Conservation (phyloP, 75 land plant species). For the Larix kaempferi region DNA sequence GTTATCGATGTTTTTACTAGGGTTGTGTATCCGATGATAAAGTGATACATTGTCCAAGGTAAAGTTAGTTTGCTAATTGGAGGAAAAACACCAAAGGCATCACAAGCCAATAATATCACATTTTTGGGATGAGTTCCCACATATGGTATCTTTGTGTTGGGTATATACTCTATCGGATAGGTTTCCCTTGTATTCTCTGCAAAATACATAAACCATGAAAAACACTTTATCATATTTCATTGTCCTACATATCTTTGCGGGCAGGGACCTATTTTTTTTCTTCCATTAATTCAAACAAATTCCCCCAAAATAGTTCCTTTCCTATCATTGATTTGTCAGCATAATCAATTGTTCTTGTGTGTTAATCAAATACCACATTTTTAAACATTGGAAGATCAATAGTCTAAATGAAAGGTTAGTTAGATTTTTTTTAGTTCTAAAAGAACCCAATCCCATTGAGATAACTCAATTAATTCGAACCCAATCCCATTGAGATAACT, state of each 20-base stretch:
- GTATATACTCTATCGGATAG: slow-evolving; percentile 92
- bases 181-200: slow-evolving; percentile 96
- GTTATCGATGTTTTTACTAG: slow-evolving; percentile 50
- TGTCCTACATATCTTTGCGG: neutral
- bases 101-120: slow-evolving; percentile 89
- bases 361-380: slow-evolving; percentile 94
- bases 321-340: slow-evolving; percentile 86
- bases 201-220: slow-evolving; percentile 28
- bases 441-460: slow-evolving; percentile 7
- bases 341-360: slow-evolving; percentile 77
- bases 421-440: slow-evolving; percentile 32
- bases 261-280: neutral
- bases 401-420: neutral
- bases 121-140: slow-evolving; percentile 97
- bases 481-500: too few relatives aligned
- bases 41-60: slow-evolving; percentile 96
- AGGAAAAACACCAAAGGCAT: slow-evolving; percentile 94
- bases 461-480: too few relatives aligned
- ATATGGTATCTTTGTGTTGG: slow-evolving; percentile 90
- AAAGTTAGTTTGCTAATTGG: slow-evolving; percentile 90
- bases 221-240: slow-evolving; percentile 45
- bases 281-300: too few relatives aligned
- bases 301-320: neutral
- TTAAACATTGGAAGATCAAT: slow-evolving; percentile 58
- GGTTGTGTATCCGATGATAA: slow-evolving; percentile 98